Evolutionary conservation across 116 monocot genomes (phyloP).

Genomic region (Iris pallida): DNA sequence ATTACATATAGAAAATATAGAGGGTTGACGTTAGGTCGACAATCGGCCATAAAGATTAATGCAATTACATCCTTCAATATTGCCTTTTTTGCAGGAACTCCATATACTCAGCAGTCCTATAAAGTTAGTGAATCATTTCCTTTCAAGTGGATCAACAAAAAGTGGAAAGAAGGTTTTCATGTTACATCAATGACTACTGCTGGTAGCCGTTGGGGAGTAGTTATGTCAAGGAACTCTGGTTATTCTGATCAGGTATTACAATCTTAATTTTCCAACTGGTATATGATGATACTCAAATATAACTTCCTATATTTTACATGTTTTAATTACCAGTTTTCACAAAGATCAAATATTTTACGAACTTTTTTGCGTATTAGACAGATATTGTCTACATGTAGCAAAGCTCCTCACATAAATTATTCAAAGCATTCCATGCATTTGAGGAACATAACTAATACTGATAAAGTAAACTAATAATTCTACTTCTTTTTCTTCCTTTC

Average conservation of each 20-base stretch:
- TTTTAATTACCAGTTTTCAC: no score
- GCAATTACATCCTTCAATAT: neutral
- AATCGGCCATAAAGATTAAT: no score
- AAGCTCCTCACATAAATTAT: no score
- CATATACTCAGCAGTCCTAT: slow-evolving; percentile 50
- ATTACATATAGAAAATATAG: no score
- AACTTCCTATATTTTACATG: neutral
- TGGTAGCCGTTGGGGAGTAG: slow-evolving; percentile 52
- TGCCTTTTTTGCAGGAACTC: slow-evolving; percentile 28
- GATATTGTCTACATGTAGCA: no score
- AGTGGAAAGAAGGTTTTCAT: slow-evolving; percentile 62
- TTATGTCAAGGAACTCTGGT: slow-evolving; percentile 50
- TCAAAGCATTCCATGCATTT: no score
- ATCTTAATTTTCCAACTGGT: neutral
- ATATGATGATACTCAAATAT: neutral
- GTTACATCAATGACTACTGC: slow-evolving; percentile 60
- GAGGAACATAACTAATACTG: no score
- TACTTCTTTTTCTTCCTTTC: no score
- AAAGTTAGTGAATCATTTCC: slow-evolving; percentile 63
- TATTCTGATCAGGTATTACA: slow-evolving; percentile 41
- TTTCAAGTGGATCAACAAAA: slow-evolving; percentile 61
- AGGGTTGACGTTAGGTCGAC: no score
- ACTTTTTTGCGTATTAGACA: no score
- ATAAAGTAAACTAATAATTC: no score
- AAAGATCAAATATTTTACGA: no score